phyloP scores from a whole-genome alignment of 148 eudicot genomes.

The Polygonum maritimum region DNA sequence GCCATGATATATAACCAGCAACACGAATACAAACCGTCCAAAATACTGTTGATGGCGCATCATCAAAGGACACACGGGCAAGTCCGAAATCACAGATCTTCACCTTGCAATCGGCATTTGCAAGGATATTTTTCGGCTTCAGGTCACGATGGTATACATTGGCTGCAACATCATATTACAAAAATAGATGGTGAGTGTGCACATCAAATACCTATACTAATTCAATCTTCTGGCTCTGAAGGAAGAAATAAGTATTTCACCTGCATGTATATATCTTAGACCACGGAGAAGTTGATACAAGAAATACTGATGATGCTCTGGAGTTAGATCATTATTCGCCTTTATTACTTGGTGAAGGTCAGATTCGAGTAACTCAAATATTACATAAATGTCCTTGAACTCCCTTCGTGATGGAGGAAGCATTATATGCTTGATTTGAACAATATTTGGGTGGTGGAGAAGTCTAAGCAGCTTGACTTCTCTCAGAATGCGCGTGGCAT shows the following conservation, averaged over 20 bases:
- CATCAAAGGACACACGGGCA: conserved; percentile 49
- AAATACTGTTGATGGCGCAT: conserved; percentile 41
- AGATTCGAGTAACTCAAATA: conserved; percentile 34
- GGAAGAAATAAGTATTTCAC: conserved; percentile 12
- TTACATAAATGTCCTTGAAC: conserved; percentile 54
- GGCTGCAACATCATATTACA: neutral
- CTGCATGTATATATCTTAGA: conserved; percentile 56
- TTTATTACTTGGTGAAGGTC: conserved; percentile 59
- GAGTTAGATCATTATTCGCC: conserved; percentile 54
- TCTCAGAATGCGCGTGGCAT: conserved; percentile 16
- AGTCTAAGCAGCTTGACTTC: conserved; percentile 60
- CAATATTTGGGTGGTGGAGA: conserved; percentile 58
- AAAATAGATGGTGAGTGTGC: neutral
- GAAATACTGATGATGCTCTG: conserved; percentile 56
- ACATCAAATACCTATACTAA: neutral
- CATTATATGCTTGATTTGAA: conserved; percentile 60
- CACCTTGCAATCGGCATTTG: conserved; percentile 47
- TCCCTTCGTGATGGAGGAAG: conserved; percentile 57
- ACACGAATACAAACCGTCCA: conserved; percentile 32
- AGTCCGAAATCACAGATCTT: conserved; percentile 54
- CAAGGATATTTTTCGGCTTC: conserved; percentile 49
- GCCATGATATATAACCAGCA: neutral
- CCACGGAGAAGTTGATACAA: conserved; percentile 63
- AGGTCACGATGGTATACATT: conserved; percentile 46
- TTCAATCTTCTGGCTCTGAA: neutral